These are phyloP conservation scores for Coemansia erecta DNA, from an alignment of 192 early-diverging fungal genomes.

Conservation along the genomic window DNA sequence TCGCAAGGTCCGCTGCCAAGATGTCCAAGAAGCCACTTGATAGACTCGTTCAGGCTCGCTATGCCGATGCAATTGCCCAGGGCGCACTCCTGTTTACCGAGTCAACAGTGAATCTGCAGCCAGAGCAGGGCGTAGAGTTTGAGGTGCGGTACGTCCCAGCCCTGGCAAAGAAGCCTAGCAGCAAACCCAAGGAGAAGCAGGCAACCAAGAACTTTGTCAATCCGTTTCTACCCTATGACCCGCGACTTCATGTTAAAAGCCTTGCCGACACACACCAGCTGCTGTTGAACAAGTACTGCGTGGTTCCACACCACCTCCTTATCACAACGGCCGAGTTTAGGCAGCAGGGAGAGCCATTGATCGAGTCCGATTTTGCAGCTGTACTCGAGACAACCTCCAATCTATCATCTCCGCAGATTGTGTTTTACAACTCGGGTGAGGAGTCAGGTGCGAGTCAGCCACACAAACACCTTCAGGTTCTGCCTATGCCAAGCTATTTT, in stretches of 20 bases:
- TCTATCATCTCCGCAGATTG: slow-evolving; percentile 32
- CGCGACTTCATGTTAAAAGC: slow-evolving; percentile 28
- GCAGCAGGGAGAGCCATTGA: slow-evolving; percentile 55
- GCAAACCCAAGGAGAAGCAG: slow-evolving; percentile 35
- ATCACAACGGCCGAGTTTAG: slow-evolving; percentile 53
- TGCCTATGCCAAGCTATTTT: slow-evolving; percentile 53
- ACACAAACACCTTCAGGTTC: slow-evolving; percentile 67
- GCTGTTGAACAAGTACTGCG: slow-evolving; percentile 65
- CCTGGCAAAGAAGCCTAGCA: slow-evolving; percentile 45
- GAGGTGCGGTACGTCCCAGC: slow-evolving; percentile 45
- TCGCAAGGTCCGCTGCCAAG: neutral
- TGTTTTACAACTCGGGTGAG: slow-evolving; percentile 53
- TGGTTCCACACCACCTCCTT: slow-evolving; percentile 59
- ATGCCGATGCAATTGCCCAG: slow-evolving; percentile 33
- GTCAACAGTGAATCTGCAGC: slow-evolving; percentile 23
- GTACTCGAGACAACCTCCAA: slow-evolving; percentile 15
- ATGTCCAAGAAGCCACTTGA: slow-evolving; percentile 19
- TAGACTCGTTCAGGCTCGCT: slow-evolving; percentile 25
- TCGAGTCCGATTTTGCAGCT: slow-evolving; percentile 33
- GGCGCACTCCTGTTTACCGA: slow-evolving; percentile 48
- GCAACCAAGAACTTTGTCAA: slow-evolving; percentile 31
- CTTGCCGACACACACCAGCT: slow-evolving; percentile 53
- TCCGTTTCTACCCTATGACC: slow-evolving; percentile 47
- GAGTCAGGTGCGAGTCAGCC: slow-evolving; percentile 56
- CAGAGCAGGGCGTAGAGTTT: slow-evolving; percentile 36